Percentiles rank a stretch among this genome's conserved stretches.
These are phyloP conservation scores for Zelonia costaricensis DNA, from an alignment of 208 protist species.

Conservation along the genomic window DNA sequence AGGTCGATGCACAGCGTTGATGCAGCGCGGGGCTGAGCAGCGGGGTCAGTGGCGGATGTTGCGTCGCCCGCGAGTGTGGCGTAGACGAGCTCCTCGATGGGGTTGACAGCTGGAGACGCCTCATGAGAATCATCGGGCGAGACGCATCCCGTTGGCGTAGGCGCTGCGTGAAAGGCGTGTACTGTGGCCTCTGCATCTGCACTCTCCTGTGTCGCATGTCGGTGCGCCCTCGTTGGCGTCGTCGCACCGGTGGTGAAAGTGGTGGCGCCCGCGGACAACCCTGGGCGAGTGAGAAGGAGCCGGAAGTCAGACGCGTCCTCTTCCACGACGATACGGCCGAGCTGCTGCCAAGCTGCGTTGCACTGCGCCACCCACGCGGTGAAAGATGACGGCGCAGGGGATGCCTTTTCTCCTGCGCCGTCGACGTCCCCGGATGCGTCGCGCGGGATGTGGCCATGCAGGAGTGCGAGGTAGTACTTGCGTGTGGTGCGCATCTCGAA, in stretches of 20 bases:
- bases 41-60: background rate
- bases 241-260: too few species aligned
- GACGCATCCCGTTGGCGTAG: too few species aligned
- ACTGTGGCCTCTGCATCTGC: too few species aligned
- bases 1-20: constrained; percentile 32
- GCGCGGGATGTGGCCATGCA: constrained; percentile 62
- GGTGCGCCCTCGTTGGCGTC: too few species aligned
- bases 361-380: constrained; percentile 6
- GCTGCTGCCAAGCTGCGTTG: constrained; percentile 2
- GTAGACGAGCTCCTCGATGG: background rate
- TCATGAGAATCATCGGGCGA: too few species aligned
- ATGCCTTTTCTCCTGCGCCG: too few species aligned
- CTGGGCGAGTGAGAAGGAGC: too few species aligned
- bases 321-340: constrained; percentile 3
- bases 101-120: background rate
- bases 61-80: background rate
- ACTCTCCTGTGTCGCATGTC: too few species aligned
- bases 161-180: too few species aligned
- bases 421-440: too few species aligned
- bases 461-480: constrained; percentile 84
- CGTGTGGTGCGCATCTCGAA: constrained; percentile 83
- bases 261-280: too few species aligned
- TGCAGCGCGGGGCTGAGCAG: background rate
- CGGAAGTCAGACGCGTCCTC: background rate
- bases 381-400: too few species aligned